These are phyloP conservation scores for Populus simonii DNA, from an alignment of 345 rosid species.

Conservation along the genomic window DNA sequence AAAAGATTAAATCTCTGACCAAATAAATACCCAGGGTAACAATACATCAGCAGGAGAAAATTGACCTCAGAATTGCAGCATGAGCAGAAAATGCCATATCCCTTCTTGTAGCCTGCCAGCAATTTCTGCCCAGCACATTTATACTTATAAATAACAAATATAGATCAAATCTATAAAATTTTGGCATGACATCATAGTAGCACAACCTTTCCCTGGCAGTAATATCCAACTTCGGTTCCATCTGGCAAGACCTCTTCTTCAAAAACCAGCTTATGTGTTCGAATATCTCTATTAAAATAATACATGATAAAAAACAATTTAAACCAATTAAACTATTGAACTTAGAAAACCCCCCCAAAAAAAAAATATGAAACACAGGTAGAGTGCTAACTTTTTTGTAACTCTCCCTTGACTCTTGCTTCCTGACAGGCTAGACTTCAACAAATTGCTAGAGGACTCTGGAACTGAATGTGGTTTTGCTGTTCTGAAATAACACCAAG, in stretches of 20 bases:
- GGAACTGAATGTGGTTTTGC: slow-evolving; percentile 34
- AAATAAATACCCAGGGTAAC: slow-evolving; percentile 1
- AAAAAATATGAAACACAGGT: not conserved
- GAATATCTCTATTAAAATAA: slow-evolving; percentile 60
- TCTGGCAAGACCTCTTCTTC: slow-evolving; percentile 80
- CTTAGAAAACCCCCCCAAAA: not conserved
- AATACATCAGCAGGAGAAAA: slow-evolving; percentile 14
- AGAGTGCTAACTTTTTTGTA: slow-evolving; percentile 64
- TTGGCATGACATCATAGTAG: slow-evolving; percentile 5
- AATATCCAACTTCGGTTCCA: slow-evolving; percentile 90
- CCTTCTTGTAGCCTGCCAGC: slow-evolving; percentile 79
- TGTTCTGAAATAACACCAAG: slow-evolving; percentile 41
- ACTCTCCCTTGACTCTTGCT: slow-evolving; percentile 61
- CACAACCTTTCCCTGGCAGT: slow-evolving; percentile 71
- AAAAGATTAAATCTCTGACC: slow-evolving; percentile 14
- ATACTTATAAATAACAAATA: slow-evolving; percentile 16
- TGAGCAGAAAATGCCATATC: slow-evolving; percentile 73
- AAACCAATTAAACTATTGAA: slow-evolving; percentile 11
- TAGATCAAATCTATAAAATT: slow-evolving; percentile 1
- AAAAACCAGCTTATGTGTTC: slow-evolving; percentile 82
- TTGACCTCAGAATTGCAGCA: slow-evolving; percentile 81
- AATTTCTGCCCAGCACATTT: slow-evolving; percentile 54
- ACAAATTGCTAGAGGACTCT: slow-evolving; percentile 29
- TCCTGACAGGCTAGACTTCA: slow-evolving; percentile 37
- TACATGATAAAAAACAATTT: slow-evolving; percentile 2